Evolutionary conservation across 495 filamentous ascomycete genomes (phyloP).

Genomic region (Oleoguttula mirabilis): DNA sequence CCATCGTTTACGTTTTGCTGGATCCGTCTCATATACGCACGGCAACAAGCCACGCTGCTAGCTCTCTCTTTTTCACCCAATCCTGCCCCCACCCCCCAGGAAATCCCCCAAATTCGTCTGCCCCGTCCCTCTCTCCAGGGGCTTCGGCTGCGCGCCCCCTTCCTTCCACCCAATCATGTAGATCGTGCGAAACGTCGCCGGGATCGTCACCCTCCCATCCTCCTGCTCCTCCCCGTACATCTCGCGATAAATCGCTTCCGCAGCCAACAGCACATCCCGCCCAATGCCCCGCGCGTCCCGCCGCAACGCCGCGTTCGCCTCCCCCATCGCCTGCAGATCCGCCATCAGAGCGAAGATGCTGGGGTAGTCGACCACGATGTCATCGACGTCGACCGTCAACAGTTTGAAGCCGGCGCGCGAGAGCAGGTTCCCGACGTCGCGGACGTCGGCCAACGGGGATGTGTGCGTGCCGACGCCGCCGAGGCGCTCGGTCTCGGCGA

Average conservation of each 20-base stretch:
- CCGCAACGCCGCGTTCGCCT: slow-evolving; percentile 21
- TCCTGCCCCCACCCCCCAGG: slow-evolving; percentile 18
- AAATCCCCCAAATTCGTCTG: slow-evolving; percentile 21
- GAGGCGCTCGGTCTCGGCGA: slow-evolving; percentile 76
- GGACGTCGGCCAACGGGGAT: slow-evolving; percentile 80
- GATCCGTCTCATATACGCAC: too few relatives aligned
- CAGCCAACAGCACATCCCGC: slow-evolving; percentile 76
- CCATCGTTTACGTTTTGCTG: too few relatives aligned
- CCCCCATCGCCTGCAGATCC: slow-evolving; percentile 73
- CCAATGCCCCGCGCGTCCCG: slow-evolving; percentile 42
- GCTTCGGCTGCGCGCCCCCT: slow-evolving; percentile 60
- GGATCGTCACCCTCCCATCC: slow-evolving; percentile 48
- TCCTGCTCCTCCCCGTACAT: slow-evolving; percentile 63
- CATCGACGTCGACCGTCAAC: slow-evolving; percentile 93
- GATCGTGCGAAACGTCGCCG: slow-evolving; percentile 84
- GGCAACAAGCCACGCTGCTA: too few relatives aligned
- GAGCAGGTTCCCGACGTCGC: slow-evolving; percentile 80
- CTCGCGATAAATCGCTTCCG: slow-evolving; percentile 76
- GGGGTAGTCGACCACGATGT: slow-evolving; percentile 94
- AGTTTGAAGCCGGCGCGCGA: slow-evolving; percentile 85
- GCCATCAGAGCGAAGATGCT: slow-evolving; percentile 81
- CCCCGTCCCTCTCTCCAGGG: slow-evolving; percentile 59
- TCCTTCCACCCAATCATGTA: slow-evolving; percentile 99
- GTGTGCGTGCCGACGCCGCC: slow-evolving; percentile 82
- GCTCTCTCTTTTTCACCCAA: slow-evolving; percentile 18